A percentile compares a stretch with the other conserved stretches of the same genome.
These are phyloP conservation scores for Zanthoxylum bungeanum DNA, from an alignment of 345 rosid genomes.

Conservation along the genomic window DNA sequence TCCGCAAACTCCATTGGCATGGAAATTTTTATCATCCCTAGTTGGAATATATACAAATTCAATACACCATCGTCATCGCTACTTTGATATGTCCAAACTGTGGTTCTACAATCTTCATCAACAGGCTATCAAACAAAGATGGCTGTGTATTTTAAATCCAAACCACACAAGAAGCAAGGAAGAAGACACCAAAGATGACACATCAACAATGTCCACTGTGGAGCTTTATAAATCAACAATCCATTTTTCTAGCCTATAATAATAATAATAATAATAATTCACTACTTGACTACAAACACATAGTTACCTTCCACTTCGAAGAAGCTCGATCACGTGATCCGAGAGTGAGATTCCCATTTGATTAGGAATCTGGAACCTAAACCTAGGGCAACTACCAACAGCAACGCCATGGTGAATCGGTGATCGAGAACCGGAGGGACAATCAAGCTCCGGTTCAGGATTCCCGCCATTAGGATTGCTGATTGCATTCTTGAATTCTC, in stretches of 20 bases:
- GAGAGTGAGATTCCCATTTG: conserved; percentile 64
- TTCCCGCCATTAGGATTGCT: conserved; percentile 63
- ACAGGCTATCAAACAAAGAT: conserved; percentile 42
- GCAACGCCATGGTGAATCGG: conserved; percentile 88
- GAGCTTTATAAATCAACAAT: conserved; percentile 21
- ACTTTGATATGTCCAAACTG: conserved; percentile 71
- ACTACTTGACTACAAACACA: not conserved
- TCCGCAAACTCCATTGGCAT: no score
- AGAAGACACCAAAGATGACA: conserved; percentile 58
- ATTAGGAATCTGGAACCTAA: conserved; percentile 62
- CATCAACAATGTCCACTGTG: conserved; percentile 71
- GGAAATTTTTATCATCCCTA: no score
- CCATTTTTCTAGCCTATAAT: not conserved
- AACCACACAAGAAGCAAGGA: conserved; percentile 63
- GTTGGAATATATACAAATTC: no score
- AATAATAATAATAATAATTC: no score
- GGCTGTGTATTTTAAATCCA: conserved; percentile 31
- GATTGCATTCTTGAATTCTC: conserved; percentile 75
- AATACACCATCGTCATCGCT: conserved; percentile 51
- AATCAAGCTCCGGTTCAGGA: conserved; percentile 77
- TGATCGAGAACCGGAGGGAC: conserved; percentile 89
- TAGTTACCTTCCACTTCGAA: conserved; percentile 56
- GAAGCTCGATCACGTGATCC: conserved; percentile 62
- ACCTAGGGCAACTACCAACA: conserved; percentile 94
- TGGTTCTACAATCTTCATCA: conserved; percentile 79